Evolutionary conservation across 1,139 yeast species (phyloP).

Genomic region (Schwanniomyces etchellsii): DNA sequence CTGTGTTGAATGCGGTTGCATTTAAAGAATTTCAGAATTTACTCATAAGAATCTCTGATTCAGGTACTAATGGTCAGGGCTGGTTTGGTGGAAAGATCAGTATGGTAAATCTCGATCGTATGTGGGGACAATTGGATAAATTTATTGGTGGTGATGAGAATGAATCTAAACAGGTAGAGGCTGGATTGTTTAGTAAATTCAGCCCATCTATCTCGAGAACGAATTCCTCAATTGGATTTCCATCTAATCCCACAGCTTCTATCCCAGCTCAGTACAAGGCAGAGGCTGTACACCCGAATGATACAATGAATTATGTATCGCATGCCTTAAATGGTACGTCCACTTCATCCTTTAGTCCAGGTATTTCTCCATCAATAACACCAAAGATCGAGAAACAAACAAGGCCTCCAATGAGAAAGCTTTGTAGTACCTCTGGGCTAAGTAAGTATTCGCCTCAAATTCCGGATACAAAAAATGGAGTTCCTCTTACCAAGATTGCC

Average conservation of each 20-base stretch:
- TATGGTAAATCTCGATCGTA: slow-evolving; percentile 74
- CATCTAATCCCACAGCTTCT: too few species aligned
- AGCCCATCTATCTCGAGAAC: slow-evolving; percentile 58
- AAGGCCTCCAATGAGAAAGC: too few species aligned
- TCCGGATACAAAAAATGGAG: neutral
- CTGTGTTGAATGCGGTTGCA: slow-evolving; percentile 28
- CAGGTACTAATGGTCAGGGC: slow-evolving; percentile 37
- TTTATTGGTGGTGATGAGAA: slow-evolving; percentile 86
- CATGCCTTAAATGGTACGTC: too few species aligned
- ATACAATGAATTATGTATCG: too few species aligned
- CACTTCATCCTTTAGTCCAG: too few species aligned
- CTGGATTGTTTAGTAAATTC: slow-evolving; percentile 68
- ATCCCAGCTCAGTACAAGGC: too few species aligned
- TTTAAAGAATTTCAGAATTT: slow-evolving; percentile 34
- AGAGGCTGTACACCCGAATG: too few species aligned
- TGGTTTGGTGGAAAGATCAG: slow-evolving; percentile 64
- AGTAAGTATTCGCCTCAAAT: neutral
- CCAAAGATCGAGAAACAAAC: too few species aligned
- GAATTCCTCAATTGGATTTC: slow-evolving; percentile 43
- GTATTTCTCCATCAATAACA: too few species aligned
- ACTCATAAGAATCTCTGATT: slow-evolving; percentile 40
- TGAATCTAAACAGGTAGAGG: slow-evolving; percentile 31
- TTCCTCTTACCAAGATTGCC: neutral
- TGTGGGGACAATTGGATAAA: slow-evolving; percentile 86
- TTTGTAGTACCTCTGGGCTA: neutral